Percentiles rank a stretch among this genome's conserved stretches.
Conservation (phyloP, 192 early-diverging fungal genomes). For the Anaeromyces robustus region DNA sequence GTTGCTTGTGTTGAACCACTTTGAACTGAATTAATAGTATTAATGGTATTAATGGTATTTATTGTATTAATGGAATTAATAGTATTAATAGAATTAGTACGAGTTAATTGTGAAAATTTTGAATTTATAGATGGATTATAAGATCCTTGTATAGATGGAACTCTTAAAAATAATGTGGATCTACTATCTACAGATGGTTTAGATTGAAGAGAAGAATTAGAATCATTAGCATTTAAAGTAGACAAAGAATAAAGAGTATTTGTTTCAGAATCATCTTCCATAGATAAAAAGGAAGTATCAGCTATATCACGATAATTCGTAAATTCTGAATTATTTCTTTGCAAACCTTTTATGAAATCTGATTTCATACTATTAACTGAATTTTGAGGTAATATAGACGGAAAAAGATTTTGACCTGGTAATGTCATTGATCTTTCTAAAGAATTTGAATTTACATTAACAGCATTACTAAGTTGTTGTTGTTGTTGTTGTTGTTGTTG, state of each 20-base stretch:
- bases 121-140: too few species aligned
- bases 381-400: background rate
- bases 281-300: background rate
- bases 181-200: background rate
- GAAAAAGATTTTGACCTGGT: background rate
- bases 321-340: background rate
- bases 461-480: too few species aligned
- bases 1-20: background rate
- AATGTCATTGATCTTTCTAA: background rate
- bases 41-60: too few species aligned
- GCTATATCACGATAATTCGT: background rate
- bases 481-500: too few species aligned
- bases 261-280: background rate
- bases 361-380: background rate
- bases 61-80: too few species aligned
- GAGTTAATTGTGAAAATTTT: too few species aligned
- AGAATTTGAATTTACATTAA: background rate
- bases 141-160: background rate
- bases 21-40: background rate
- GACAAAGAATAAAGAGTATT: background rate
- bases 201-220: background rate
- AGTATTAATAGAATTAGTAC: background rate
- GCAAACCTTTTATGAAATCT: background rate
- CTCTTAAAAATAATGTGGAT: background rate
- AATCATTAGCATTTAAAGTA: background rate